Evolutionary conservation across 1,284 basidiomycete genomes (phyloP).

Genomic region (Pseudozyma pruni): DNA sequence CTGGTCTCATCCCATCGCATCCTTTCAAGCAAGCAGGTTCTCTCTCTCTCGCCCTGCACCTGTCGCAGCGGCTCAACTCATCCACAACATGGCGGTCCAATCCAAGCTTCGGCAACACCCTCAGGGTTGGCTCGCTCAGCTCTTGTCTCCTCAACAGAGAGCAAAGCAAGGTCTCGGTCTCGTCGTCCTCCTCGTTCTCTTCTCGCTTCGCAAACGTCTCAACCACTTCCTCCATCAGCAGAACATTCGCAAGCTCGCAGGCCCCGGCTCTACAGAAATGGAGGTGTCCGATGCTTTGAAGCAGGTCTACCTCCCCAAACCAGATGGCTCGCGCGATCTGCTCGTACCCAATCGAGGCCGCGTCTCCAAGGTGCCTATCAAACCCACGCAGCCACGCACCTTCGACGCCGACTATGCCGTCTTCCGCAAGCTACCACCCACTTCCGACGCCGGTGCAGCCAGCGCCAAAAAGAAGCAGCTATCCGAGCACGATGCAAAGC

Average conservation of each 20-base stretch:
- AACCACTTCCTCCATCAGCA: slow-evolving; percentile 16
- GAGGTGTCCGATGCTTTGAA: slow-evolving; percentile 55
- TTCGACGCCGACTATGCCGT: slow-evolving; percentile 64
- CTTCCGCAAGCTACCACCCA: slow-evolving; percentile 58
- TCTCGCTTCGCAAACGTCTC: slow-evolving; percentile 37
- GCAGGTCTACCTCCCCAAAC: slow-evolving; percentile 57
- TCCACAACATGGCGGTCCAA: slow-evolving; percentile 34
- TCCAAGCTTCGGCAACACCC: slow-evolving; percentile 42
- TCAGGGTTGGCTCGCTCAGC: slow-evolving; percentile 22
- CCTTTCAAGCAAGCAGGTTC: too few species aligned
- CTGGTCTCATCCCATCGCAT: too few species aligned
- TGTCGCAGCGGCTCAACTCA: neutral
- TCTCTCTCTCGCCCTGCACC: neutral
- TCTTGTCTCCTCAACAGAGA: slow-evolving; percentile 24
- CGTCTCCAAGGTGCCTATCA: slow-evolving; percentile 67
- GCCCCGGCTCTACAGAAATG: slow-evolving; percentile 17
- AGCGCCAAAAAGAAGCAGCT: slow-evolving; percentile 32
- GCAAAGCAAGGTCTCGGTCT: slow-evolving; percentile 30
- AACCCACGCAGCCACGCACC: slow-evolving; percentile 64
- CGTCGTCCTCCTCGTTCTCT: slow-evolving; percentile 35
- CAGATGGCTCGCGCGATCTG: slow-evolving; percentile 57
- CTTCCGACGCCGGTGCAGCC: slow-evolving; percentile 32
- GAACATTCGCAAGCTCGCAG: slow-evolving; percentile 10
- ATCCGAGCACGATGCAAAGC: slow-evolving; percentile 35
- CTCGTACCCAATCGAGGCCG: slow-evolving; percentile 60